Conservation (phyloP, 805 yeast species). For the Zygosaccharomyces bisporus region DNA sequence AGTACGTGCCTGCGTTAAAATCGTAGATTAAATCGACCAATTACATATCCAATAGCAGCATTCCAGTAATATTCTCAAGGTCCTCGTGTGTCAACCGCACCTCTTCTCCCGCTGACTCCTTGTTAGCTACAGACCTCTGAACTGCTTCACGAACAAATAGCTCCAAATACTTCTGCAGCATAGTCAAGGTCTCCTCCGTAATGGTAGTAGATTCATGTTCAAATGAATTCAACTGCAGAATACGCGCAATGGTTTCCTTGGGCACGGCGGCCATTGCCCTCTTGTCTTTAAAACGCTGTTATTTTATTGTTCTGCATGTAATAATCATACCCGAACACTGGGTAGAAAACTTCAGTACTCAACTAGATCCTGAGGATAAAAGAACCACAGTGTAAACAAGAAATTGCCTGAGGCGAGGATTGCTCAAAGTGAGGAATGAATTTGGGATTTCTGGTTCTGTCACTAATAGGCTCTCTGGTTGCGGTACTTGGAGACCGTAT, state of each 20-base stretch:
- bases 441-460: not conserved
- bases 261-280: conserved; percentile 11
- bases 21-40: too few relatives aligned
- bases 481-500: conserved; percentile 2
- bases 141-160: conserved; percentile 32
- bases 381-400: not conserved
- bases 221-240: conserved; percentile 23
- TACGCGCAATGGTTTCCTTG: conserved; percentile 26
- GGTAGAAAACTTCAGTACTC: not conserved
- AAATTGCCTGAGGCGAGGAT: not conserved
- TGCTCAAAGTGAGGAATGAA: not conserved
- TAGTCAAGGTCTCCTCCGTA: conserved; percentile 21
- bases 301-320: not conserved
- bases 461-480: not conserved
- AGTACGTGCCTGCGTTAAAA: too few relatives aligned
- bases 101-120: conserved; percentile 5
- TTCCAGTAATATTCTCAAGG: conserved; percentile 32
- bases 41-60: conserved; percentile 33
- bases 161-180: conserved; percentile 28
- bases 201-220: conserved; percentile 22
- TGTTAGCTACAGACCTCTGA: conserved; percentile 28
- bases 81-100: conserved; percentile 26
- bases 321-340: not conserved
- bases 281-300: conserved; percentile 1
- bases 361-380: not conserved